Evolutionary conservation across 768 basidiomycete genomes (phyloP).

Genomic region (Phlegmacium glaucopus): DNA sequence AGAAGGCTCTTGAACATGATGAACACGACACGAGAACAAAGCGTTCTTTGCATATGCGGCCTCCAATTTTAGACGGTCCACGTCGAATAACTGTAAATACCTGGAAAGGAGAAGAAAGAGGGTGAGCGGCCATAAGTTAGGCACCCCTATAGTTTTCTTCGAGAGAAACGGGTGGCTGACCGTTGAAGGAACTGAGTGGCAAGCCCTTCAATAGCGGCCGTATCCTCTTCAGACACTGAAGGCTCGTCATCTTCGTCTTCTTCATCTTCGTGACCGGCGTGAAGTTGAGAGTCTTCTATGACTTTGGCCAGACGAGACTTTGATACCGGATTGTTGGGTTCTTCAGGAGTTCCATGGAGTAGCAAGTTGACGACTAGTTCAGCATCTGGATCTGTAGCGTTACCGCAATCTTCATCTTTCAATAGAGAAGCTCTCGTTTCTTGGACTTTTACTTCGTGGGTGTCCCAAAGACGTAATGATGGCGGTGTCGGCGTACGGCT

Average conservation of each 20-base stretch:
- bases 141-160: neutral
- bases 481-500: neutral
- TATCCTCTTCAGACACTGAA: neutral
- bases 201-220: neutral
- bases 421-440: neutral
- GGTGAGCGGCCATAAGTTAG: neutral
- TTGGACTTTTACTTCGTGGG: neutral
- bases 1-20: constrained; percentile 9
- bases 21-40: constrained; percentile 22
- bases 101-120: constrained; percentile 5
- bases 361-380: neutral
- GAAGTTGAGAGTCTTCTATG: neutral
- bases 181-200: neutral
- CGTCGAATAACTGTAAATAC: constrained; percentile 25
- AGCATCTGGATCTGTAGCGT: neutral
- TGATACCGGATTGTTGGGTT: neutral
- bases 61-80: constrained; percentile 18
- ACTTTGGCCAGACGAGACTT: neutral
- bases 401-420: neutral
- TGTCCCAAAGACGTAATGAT: neutral
- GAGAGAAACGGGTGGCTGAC: neutral
- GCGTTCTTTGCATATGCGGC: constrained; percentile 26
- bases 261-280: neutral
- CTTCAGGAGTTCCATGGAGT: neutral
- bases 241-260: too few species aligned